Base-by-base conservation (phyloP, 108 stramenopile species). In the Poteriospumella lacustris region DNA sequence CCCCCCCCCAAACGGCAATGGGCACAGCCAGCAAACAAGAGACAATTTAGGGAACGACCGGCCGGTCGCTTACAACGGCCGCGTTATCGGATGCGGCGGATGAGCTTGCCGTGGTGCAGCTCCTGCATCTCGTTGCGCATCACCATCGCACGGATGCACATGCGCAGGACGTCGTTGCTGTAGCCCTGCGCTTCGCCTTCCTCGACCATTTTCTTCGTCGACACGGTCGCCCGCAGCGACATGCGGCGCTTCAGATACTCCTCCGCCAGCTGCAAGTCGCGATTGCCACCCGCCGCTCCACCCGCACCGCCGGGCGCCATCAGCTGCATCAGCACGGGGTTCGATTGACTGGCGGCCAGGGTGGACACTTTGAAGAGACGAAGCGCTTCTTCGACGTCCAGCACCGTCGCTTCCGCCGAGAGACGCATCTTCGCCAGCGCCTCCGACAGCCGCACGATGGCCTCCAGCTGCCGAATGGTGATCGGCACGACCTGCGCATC, bases 391-490 rank as follows among this genome's bases (percentile, higher is more conserved):
- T 90, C 91, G 43, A 98, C 95, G 81, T 99, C 97, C 83, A 92
- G 89, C 42, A 88, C 77, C 29, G 89, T 90, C 2, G 96, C 98
- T 82, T 94, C 89, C n/a, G 89, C 85, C 43, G 89, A 87, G 29
- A 99, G 81, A 19, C 96, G 89, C 91, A 97, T 93, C 85, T 97
- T 97, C 40, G 98, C 97, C 31, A 97, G 85, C 58, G 92, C 89
- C 84, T 99, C 98, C 0, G 91, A 90, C 2, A 99, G 79, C 29
- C 98, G 94, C 26, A 99, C 95, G 41, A 99, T 85, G 33, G 98
- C 98, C 85, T 99, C 98, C n/a, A 99, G 89, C 87, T 99, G 98
- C 40, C 98, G 92, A 2, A 97, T 96, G 1, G 98, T 99, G 83
- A 99, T 97, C 42, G 98, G 98, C 43, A 99, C 94, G 12, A 89